Evolutionary conservation across 2,329 filamentous ascomycete species (phyloP).

Genomic region (Colletotrichum simmondsii): DNA sequence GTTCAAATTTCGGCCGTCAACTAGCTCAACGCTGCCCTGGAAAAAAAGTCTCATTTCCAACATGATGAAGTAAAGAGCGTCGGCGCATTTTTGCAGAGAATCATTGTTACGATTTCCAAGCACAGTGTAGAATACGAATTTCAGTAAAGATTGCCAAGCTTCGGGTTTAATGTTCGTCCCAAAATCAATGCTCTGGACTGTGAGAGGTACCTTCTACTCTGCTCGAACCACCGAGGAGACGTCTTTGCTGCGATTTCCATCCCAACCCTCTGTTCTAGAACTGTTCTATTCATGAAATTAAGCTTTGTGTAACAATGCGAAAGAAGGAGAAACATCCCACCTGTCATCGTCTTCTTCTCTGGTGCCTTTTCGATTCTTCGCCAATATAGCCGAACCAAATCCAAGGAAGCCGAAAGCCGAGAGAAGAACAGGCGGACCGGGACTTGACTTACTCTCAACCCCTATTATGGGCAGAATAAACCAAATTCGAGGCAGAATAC

Average conservation of each 20-base stretch:
- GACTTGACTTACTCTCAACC: neutral
- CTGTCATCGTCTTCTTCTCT: neutral
- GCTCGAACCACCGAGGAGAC: neutral
- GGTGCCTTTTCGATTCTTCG: neutral
- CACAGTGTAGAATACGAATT: neutral
- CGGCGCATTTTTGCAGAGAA: too few species aligned
- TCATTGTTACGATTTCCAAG: neutral
- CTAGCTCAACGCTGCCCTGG: neutral
- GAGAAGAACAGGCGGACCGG: neutral
- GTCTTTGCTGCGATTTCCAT: neutral
- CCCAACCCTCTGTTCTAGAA: too few species aligned
- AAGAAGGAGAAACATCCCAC: neutral
- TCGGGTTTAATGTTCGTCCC: slow-evolving; percentile 30
- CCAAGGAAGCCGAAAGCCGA: neutral
- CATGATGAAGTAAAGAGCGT: neutral
- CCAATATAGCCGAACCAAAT: neutral
- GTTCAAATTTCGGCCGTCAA: neutral
- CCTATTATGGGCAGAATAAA: too few species aligned
- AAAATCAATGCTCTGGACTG: neutral
- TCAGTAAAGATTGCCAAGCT: neutral
- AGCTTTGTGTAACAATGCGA: neutral
- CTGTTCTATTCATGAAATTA: neutral
- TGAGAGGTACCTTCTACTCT: neutral
- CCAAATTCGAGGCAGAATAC: too few species aligned
- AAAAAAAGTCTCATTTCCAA: neutral